These are phyloP conservation scores for Delonix regia DNA, from an alignment of 306 rosid species.

Conservation along the genomic window DNA sequence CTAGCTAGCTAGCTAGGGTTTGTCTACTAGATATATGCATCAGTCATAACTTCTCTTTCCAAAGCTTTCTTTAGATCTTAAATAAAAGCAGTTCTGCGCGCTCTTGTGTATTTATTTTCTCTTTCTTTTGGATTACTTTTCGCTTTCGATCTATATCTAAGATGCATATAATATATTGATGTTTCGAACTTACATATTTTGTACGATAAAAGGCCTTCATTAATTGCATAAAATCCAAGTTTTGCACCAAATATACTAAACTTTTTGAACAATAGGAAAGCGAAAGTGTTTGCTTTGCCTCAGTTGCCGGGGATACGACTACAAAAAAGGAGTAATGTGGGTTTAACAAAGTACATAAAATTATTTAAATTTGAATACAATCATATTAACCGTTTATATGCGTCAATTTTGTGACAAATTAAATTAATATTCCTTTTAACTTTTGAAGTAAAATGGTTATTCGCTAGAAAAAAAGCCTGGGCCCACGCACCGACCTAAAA, in stretches of 20 bases:
- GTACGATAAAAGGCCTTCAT: neutral
- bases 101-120: neutral
- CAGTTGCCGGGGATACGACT: neutral
- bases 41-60: neutral
- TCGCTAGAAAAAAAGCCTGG: neutral
- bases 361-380: neutral
- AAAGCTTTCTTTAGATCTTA: slow-evolving; percentile 26
- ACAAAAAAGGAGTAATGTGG: neutral
- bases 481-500: neutral
- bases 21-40: slow-evolving; percentile 29
- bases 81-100: slow-evolving; percentile 24
- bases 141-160: neutral
- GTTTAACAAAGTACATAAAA: too few species aligned
- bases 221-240: neutral
- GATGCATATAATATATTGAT: neutral
- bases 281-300: neutral
- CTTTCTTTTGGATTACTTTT: neutral
- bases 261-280: neutral
- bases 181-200: too few species aligned
- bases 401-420: too few species aligned
- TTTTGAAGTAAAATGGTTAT: neutral
- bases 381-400: neutral
- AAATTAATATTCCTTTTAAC: too few species aligned
- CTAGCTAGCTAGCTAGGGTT: neutral
- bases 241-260: neutral